phyloP scores from a whole-genome alignment of 2,329 filamentous ascomycete genomes.

The Verticillium isaacii region DNA sequence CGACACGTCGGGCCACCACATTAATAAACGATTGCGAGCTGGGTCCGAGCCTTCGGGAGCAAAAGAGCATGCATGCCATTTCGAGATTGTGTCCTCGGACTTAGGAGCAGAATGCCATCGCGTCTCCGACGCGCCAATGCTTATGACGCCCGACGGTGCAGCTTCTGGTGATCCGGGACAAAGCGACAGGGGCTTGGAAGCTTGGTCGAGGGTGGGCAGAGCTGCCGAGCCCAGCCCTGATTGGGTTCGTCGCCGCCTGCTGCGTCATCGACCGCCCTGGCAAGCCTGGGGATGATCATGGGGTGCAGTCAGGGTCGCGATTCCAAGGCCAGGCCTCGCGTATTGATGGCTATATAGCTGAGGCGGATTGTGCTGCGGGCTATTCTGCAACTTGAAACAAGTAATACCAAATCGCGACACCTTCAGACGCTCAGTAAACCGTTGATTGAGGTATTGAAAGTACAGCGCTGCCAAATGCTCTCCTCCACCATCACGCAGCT shows the following conservation, averaged over 20 bases:
- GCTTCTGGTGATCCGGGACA: not conserved
- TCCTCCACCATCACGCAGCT: not conserved
- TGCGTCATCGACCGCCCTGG: constrained; percentile 1
- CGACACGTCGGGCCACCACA: too few relatives aligned
- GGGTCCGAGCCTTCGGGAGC: not conserved
- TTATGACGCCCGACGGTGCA: not conserved
- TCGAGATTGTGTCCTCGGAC: not conserved
- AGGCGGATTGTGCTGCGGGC: not conserved
- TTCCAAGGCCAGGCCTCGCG: not conserved
- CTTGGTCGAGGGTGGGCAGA: not conserved
- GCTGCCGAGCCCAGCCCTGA: not conserved
- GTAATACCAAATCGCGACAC: too few relatives aligned
- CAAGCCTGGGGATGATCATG: not conserved
- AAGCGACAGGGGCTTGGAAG: not conserved
- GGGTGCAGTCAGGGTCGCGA: not conserved
- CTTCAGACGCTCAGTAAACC: not conserved
- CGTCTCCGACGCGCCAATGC: not conserved
- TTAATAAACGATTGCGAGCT: too few relatives aligned
- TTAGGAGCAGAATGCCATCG: not conserved
- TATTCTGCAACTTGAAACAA: not conserved
- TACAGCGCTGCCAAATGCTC: not conserved
- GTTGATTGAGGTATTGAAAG: too few relatives aligned
- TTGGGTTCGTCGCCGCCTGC: not conserved
- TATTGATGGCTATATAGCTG: not conserved
- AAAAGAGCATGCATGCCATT: not conserved